A percentile compares a stretch with the other conserved stretches of the same genome.
Conservation (phyloP, 371 early-diverging fungal species). For the Saksenaea oblongispora region DNA sequence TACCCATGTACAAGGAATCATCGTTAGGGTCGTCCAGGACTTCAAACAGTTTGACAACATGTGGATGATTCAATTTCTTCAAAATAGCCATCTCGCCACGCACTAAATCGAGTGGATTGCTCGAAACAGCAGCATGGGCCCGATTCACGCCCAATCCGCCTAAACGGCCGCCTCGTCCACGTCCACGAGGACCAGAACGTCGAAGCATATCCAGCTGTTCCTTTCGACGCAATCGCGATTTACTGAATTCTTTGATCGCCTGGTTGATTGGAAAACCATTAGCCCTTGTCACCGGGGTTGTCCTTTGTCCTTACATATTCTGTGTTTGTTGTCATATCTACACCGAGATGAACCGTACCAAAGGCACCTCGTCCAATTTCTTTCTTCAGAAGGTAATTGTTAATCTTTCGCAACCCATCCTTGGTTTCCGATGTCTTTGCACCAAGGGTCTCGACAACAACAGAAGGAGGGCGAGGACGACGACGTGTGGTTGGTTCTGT, state of each 20-base stretch:
- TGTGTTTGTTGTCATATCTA: constrained; percentile 54
- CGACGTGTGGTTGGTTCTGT: not conserved
- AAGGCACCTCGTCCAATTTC: constrained; percentile 87
- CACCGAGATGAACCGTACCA: constrained; percentile 85
- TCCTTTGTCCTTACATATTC: constrained; percentile 55
- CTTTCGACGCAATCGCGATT: constrained; percentile 76
- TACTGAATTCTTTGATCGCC: constrained; percentile 93
- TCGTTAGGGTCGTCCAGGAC: constrained; percentile 88
- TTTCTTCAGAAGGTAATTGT: constrained; percentile 77
- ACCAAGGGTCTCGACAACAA: constrained; percentile 67
- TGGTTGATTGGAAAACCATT: constrained; percentile 19
- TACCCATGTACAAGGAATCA: constrained; percentile 82
- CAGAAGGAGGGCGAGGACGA: constrained; percentile 36
- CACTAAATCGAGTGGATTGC: constrained; percentile 83
- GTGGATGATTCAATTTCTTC: constrained; percentile 88
- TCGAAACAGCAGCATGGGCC: constrained; percentile 1
- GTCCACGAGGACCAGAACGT: constrained; percentile 25
- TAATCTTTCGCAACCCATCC: constrained; percentile 70
- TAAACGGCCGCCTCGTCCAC: constrained; percentile 34
- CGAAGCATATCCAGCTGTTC: constrained; percentile 62
- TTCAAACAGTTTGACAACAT: constrained; percentile 89
- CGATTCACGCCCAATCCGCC: constrained; percentile 36
- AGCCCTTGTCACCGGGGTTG: not conserved
- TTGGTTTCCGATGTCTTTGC: constrained; percentile 72
- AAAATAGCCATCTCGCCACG: constrained; percentile 91